Base-by-base conservation (phyloP, 1,284 basidiomycete species). In the Microbotryomycetes sp. region DNA sequence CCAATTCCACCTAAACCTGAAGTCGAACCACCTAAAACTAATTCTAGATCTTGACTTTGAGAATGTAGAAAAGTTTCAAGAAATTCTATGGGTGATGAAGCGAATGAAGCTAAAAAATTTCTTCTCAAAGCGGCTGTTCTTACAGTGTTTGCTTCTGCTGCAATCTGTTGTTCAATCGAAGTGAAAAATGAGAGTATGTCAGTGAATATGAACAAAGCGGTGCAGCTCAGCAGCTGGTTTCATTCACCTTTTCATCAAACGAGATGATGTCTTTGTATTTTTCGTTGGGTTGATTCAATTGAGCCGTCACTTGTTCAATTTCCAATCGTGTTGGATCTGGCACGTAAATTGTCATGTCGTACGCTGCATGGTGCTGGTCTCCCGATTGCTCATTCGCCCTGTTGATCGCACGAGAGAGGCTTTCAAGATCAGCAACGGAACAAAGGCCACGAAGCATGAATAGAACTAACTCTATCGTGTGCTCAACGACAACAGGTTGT, bases 51-150 rank as follows among this genome's bases (percentile, higher is more conserved):
- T 22, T 89, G 82, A 31, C 91, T 88, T 75, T 97, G 94, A 3
- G 88, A 91, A 60, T 87, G 87, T 36, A 97, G 78, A 89, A 89
- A 97, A 3, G 84, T 87, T 69, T 91, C 85, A 60, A 96, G 86
- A 73, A 97, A 96, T 32, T 80, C 80, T 1, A 84, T 81, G 0
- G 92, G 91, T 60, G 92, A 83, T 2, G 83, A 78, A 22, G 91
- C 85, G 73, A 97, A 97, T 0, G 85, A 83, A 56, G 85, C 81
- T 49, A 97, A 78, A 77, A 97, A 97, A 23, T 89, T 87, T 14
- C 86, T 82, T 74, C 94, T 96, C 65, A 89, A 81, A 69, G 90
- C 85, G 1, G 89, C 83, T 71, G 90, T 92, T 65, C 89, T 86
- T 49, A 92, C 80, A 29, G 88, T 88, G 72, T 65, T 62, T 25